Percentiles rank a stretch among this genome's conserved stretches.
Evolutionary conservation across 2,329 filamentous ascomycete species (phyloP).

Genomic region (Aspergillus sp.): DNA sequence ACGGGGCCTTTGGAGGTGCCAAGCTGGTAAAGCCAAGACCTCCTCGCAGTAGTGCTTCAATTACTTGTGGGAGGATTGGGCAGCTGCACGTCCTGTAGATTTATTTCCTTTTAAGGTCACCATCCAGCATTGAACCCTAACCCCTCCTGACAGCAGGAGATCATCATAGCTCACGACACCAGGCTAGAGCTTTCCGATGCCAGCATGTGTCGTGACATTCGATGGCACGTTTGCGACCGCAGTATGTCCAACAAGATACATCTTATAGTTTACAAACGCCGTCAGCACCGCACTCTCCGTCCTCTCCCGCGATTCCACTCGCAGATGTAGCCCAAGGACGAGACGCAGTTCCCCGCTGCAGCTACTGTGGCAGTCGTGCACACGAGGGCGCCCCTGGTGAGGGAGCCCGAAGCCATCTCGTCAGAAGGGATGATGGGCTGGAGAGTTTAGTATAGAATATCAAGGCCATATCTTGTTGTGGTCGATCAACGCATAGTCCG

Average conservation of each 20-base stretch:
- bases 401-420: conserved; percentile 1
- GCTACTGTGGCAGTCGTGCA: not conserved
- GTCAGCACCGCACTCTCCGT: not conserved
- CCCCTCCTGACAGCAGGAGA: no score
- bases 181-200: not conserved
- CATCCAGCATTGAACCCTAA: no score
- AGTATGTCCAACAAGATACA: not conserved
- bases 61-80: no score
- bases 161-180: no score
- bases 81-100: no score
- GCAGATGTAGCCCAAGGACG: conserved; percentile 3
- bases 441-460: no score
- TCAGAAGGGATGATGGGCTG: no score
- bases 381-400: not conserved
- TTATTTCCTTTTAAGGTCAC: no score
- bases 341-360: not conserved
- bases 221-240: not conserved
- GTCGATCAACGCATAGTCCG: conserved; percentile 49
- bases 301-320: conserved; percentile 5
- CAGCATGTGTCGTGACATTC: not conserved
- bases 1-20: no score
- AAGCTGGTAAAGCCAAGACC: no score
- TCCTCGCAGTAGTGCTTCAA: no score
- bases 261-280: not conserved
- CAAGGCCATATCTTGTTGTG: conserved; percentile 46